A percentile compares a stretch with the other conserved stretches of the same genome.
Conservation (phyloP, 2,329 filamentous ascomycete species). For the Pyricularia pennisetigena region DNA sequence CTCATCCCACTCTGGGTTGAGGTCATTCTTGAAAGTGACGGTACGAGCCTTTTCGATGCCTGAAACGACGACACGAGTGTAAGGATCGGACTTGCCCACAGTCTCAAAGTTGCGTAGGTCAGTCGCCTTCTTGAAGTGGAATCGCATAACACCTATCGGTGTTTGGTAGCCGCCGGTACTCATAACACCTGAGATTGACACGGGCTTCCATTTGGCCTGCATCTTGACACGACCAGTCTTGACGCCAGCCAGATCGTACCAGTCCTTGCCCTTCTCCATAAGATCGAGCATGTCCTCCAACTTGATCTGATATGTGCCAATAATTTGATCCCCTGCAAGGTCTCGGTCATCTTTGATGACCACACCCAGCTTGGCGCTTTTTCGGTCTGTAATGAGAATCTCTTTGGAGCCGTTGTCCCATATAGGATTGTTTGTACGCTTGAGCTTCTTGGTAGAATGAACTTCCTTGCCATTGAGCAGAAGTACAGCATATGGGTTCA, state of each 20-base stretch:
- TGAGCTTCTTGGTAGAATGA: slow-evolving; percentile 82
- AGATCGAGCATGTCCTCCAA: slow-evolving; percentile 86
- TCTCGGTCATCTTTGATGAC: slow-evolving; percentile 95
- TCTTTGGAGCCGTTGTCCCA: slow-evolving; percentile 92
- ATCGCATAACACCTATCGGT: slow-evolving; percentile 87
- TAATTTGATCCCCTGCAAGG: slow-evolving; percentile 66
- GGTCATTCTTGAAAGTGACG: slow-evolving; percentile 91
- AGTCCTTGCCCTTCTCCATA: slow-evolving; percentile 88
- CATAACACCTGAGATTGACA: slow-evolving; percentile 69
- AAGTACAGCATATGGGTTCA: slow-evolving; percentile 84
- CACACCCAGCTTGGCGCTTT: slow-evolving; percentile 79
- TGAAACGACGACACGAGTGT: slow-evolving; percentile 78
- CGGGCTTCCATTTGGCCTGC: slow-evolving; percentile 89
- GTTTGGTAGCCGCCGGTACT: slow-evolving; percentile 83
- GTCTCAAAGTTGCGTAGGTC: slow-evolving; percentile 88
- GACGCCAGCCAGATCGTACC: slow-evolving; percentile 79
- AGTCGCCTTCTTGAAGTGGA: slow-evolving; percentile 78
- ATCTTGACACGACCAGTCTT: slow-evolving; percentile 84
- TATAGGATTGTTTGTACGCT: slow-evolving; percentile 94
- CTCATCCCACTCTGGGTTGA: slow-evolving; percentile 94
- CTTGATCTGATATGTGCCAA: slow-evolving; percentile 93
- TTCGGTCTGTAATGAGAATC: slow-evolving; percentile 87
- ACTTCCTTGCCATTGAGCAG: slow-evolving; percentile 89
- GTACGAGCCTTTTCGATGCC: slow-evolving; percentile 86
- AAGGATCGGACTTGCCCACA: slow-evolving; percentile 94